Evolutionary conservation across 1,284 basidiomycete species (phyloP), one percentile per base, ranked within the genome.

Genomic region (Sanghuangporus sanghuang): DNA sequence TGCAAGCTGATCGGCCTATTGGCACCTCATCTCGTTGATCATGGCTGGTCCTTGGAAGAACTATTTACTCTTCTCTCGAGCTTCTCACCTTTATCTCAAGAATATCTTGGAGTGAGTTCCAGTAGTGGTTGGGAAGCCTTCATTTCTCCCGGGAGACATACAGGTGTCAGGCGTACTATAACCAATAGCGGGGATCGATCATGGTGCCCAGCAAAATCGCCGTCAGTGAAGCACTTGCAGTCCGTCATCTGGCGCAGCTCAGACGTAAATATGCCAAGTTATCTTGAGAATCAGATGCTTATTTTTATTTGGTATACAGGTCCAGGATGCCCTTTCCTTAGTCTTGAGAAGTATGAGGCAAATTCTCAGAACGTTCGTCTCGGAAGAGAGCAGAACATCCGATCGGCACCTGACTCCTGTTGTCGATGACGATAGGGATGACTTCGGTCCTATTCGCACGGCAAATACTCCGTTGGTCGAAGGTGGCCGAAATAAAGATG

Each of bases 381-480:
- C 73, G 32, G 73, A 64, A 0, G 59, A 52, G 1, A 59, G 55
- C 11, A 56, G 61, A 57, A 42, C 23, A 32, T 54, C 57, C 16
- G 38, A 44, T 38, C 27, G 48, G 35, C 16, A 39, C 21, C 46
- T 21, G 46, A 42, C 52, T 21, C 54, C 52, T 32, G 54, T 50
- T 50, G 63, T 39, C 58, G 70, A 68, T 38, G 67, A 81, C 18
- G 84, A 85, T 56, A 80, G 81, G 27, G 90, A 91, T 70, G 89
- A 82, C 52, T 92, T 93, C 72, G 86, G 76, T 1, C 80, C 85
- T 1, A 82, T 87, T 64, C 76, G 78, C 50, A 82, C 78, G 14
- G 74, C 76, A 71, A 75, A 72, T 70, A 68, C 73, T 65, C 59
- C 66, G 73, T 58, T 65, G 69, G 8, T 32, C 36, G 46, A 46